Evolutionary conservation across 805 yeast species (phyloP).

Genomic region (Geotrichum ghanense): DNA sequence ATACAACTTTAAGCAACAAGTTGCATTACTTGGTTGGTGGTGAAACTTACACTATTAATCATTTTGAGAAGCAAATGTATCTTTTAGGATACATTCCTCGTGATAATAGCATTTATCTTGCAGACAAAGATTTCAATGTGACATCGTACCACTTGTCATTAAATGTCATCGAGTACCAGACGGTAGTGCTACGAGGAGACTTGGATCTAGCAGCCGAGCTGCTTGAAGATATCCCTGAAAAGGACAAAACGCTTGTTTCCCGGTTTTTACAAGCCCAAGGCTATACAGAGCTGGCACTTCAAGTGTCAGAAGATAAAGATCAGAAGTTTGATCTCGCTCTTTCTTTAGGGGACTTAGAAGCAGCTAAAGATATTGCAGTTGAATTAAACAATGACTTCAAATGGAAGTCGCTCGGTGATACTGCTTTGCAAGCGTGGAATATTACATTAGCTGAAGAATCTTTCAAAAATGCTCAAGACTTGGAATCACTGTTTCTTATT

Average conservation of each 20-base stretch:
- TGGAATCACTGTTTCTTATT: slow-evolving; percentile 68
- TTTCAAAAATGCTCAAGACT: slow-evolving; percentile 68
- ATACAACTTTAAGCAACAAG: slow-evolving; percentile 78
- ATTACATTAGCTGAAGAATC: slow-evolving; percentile 70
- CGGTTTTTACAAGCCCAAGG: slow-evolving; percentile 93
- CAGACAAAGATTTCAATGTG: slow-evolving; percentile 83
- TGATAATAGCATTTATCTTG: slow-evolving; percentile 80
- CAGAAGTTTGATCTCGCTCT: slow-evolving; percentile 87
- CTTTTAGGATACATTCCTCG: slow-evolving; percentile 82
- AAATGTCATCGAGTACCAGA: slow-evolving; percentile 88
- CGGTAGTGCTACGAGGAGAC: slow-evolving; percentile 90
- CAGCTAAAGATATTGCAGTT: slow-evolving; percentile 61
- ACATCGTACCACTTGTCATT: slow-evolving; percentile 71
- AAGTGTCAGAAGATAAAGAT: slow-evolving; percentile 76
- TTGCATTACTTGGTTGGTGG: slow-evolving; percentile 93
- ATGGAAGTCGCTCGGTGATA: slow-evolving; percentile 90
- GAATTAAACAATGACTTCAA: slow-evolving; percentile 41
- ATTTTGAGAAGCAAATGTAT: slow-evolving; percentile 80
- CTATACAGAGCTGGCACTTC: slow-evolving; percentile 67
- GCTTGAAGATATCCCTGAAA: slow-evolving; percentile 43
- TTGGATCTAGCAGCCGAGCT: slow-evolving; percentile 67
- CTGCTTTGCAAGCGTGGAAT: slow-evolving; percentile 68
- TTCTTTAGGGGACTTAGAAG: slow-evolving; percentile 53
- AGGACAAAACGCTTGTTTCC: slow-evolving; percentile 66
- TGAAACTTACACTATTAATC: slow-evolving; percentile 81